These are phyloP conservation scores for Tricholoma terreum DNA, from an alignment of 768 basidiomycete genomes.

Conservation along the genomic window DNA sequence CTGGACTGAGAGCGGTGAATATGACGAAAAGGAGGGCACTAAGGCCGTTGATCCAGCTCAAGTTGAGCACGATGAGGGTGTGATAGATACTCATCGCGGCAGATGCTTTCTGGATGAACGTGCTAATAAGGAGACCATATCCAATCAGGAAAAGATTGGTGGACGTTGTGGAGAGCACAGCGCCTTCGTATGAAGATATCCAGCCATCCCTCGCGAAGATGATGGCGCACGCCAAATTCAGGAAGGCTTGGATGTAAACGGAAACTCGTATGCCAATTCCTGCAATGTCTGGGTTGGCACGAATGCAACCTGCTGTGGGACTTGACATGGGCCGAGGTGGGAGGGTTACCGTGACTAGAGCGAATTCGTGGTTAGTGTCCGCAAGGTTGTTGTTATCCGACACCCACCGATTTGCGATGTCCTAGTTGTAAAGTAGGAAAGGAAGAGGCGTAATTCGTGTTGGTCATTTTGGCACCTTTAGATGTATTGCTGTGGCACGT, in stretches of 20 bases:
- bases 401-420: no score
- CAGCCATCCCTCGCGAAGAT: background rate
- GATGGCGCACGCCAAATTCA: background rate
- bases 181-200: background rate
- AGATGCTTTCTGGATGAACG: background rate
- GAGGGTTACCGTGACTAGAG: no score
- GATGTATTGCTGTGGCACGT: no score
- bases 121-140: background rate
- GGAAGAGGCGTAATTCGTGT: no score
- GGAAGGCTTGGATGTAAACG: conserved; percentile 15
- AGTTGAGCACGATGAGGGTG: no score
- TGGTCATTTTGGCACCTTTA: no score
- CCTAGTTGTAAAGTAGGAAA: no score
- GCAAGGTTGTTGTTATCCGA: no score
- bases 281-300: conserved; percentile 16
- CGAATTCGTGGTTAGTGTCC: no score
- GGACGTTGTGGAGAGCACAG: background rate
- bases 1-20: background rate
- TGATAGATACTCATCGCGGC: background rate
- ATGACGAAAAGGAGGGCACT: background rate
- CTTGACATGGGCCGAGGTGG: no score
- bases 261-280: conserved; percentile 20
- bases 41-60: background rate
- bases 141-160: background rate
- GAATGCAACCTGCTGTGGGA: no score